Evolutionary conservation across 1,284 basidiomycete species (phyloP).

Genomic region (Trametes hirsuta): DNA sequence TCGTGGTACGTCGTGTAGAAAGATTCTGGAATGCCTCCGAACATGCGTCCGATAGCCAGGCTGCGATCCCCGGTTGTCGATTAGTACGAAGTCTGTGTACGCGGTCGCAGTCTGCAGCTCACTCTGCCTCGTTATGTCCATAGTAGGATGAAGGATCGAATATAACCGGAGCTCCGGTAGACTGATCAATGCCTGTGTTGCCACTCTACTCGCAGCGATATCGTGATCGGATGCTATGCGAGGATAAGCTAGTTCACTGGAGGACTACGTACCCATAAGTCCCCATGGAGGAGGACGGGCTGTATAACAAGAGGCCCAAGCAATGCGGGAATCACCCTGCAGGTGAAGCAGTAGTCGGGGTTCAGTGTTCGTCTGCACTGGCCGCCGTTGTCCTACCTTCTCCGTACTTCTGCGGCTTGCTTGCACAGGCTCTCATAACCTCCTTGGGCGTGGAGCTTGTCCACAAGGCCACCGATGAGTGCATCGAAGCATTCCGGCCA

Average conservation of each 20-base stretch:
- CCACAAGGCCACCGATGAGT: constrained; percentile 70
- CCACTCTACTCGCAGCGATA: constrained; percentile 55
- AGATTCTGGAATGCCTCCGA: constrained; percentile 74
- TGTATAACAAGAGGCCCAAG: constrained; percentile 62
- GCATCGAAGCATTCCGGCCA: constrained; percentile 76
- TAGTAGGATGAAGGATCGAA: constrained; percentile 86
- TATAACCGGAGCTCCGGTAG: constrained; percentile 66
- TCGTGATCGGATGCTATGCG: not conserved
- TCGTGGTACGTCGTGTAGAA: constrained; percentile 81
- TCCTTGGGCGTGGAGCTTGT: constrained; percentile 52
- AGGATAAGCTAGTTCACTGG: not conserved
- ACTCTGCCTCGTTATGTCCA: constrained; percentile 90
- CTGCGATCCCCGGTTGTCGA: constrained; percentile 38
- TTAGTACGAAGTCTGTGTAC: not conserved
- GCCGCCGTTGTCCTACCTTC: constrained; percentile 47
- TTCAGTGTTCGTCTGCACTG: not conserved
- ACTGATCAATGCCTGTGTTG: constrained; percentile 64
- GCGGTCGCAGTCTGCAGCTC: constrained; percentile 30
- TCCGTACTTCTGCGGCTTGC: constrained; percentile 59
- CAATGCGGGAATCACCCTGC: constrained; percentile 77
- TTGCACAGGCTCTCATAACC: constrained; percentile 50
- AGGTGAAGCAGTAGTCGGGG: too few relatives aligned
- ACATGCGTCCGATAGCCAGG: constrained; percentile 82
- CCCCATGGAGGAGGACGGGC: constrained; percentile 84
- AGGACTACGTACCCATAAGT: constrained; percentile 71